Evolutionary conservation across 495 filamentous ascomycete genomes (phyloP), one percentile per base, ranked within the genome.

Genomic region (Rostrohypoxylon terebratum): DNA sequence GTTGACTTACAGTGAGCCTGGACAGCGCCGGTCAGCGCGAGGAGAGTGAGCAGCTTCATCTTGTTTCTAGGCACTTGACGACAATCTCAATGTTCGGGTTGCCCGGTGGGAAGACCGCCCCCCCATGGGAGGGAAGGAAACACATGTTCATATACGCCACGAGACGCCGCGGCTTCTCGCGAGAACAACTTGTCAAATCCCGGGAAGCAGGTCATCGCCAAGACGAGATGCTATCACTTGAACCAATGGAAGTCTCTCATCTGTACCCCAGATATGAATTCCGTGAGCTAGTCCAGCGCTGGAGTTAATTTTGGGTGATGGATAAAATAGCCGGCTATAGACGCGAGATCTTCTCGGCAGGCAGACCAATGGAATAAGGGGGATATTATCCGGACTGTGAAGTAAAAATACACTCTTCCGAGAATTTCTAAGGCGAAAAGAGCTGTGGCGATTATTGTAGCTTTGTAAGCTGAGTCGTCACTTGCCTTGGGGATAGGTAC

Each of bases 1-100:
- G 7, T 3, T n/a, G n/a, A 58, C 74, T 40, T 25, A 74, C 74
- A 76, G 68, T 76, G 74, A 4, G 74, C 74, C 61, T 76, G 61
- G 51, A 34, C 71, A 14, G 71, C 59, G 51, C 66, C 50, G 18
- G 71, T 34, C n/a, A 74, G 71, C 57, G 66, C 58, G 0, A 74
- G 71, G 45, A 74, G 50, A 42, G 58, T 48, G 34, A 74, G 38
- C 0, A 63, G 51, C 71, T 74, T 34, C 71, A 74, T 74, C 18
- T 66, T 70, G 28, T 11, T 20, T 20, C 18, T 63, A 1, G 57
- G 36, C 45, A 44, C 14, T 9, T 14, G 44, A 28, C 13, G 38
- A 13, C 1, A 18, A 2, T 4, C 11, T 31, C 20, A 23, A 36
- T 55, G 13, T 50, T 7, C n/a, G n/a, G n/a, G 61, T 45, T 64